Conservation (phyloP, 2,329 filamentous ascomycete genomes). For the Rhynchosporium secalis region DNA sequence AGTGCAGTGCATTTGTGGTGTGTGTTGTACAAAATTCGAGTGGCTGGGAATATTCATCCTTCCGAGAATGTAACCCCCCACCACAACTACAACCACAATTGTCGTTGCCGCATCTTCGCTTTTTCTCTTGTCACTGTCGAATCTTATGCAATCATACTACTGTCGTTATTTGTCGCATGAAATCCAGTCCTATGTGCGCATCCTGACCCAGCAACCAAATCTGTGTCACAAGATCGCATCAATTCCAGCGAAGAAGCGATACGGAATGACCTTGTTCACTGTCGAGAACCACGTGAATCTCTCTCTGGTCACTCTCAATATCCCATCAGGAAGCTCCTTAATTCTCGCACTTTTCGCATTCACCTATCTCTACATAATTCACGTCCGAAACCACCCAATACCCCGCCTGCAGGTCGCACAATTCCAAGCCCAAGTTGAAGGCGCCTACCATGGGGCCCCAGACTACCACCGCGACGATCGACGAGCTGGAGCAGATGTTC, state of each 20-base stretch:
- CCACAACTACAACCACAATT: slow-evolving; percentile 3
- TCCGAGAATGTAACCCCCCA: slow-evolving; percentile 1
- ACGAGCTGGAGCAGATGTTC: slow-evolving; percentile 50
- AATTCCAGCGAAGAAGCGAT: slow-evolving; percentile 18
- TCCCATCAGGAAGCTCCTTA: slow-evolving; percentile 37
- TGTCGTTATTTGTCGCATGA: slow-evolving; percentile 13
- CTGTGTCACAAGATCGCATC: slow-evolving; percentile 19
- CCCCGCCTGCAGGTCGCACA: slow-evolving; percentile 16
- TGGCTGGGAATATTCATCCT: slow-evolving; percentile 22
- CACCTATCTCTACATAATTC: slow-evolving; percentile 37
- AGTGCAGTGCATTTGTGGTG: neutral
- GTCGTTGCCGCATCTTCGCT: slow-evolving; percentile 3
- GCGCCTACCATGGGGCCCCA: slow-evolving; percentile 21
- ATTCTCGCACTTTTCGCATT: slow-evolving; percentile 33
- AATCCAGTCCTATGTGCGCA: slow-evolving; percentile 15
- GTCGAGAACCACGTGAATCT: slow-evolving; percentile 40
- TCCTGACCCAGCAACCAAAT: slow-evolving; percentile 6
- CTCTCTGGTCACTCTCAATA: slow-evolving; percentile 37
- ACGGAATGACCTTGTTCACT: slow-evolving; percentile 37
- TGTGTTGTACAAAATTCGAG: slow-evolving; percentile 11
- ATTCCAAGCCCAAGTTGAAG: slow-evolving; percentile 1
- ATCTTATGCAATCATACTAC: slow-evolving; percentile 8
- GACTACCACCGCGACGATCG: slow-evolving; percentile 38
- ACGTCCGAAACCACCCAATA: slow-evolving; percentile 32
- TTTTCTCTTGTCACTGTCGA: slow-evolving; percentile 4